Evolutionary conservation across 2,329 filamentous ascomycete genomes (phyloP).

Genomic region (Apiospora koreana): DNA sequence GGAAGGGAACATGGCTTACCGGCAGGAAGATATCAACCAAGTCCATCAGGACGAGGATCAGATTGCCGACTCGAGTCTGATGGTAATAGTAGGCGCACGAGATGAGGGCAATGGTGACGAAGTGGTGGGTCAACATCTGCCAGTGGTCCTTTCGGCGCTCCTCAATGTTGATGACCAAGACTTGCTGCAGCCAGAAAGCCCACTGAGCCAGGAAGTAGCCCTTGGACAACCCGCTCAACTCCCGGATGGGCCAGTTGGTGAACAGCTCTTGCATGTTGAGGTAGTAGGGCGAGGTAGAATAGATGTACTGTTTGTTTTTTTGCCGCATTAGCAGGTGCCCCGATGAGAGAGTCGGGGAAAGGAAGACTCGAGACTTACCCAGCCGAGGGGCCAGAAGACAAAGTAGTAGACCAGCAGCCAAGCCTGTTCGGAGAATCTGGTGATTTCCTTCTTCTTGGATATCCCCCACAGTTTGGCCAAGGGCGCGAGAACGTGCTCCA

Average conservation of each 20-base stretch:
- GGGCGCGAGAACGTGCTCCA: conserved; percentile 86
- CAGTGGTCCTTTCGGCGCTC: conserved; percentile 91
- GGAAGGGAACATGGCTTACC: conserved; percentile 51
- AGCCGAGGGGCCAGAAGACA: conserved; percentile 79
- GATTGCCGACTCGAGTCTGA: conserved; percentile 82
- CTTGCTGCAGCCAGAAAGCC: conserved; percentile 92
- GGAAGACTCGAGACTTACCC: conserved; percentile 58
- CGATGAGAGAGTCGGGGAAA: neutral
- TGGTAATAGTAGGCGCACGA: conserved; percentile 83
- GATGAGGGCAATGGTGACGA: conserved; percentile 83
- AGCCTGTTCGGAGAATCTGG: conserved; percentile 90
- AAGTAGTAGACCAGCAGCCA: conserved; percentile 87
- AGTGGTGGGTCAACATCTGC: conserved; percentile 95
- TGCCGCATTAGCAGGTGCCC: neutral
- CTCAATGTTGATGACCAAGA: conserved; percentile 92
- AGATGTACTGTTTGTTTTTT: conserved; percentile 77
- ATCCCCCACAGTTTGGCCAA: conserved; percentile 74
- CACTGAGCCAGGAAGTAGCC: conserved; percentile 89
- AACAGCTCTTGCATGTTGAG: conserved; percentile 77
- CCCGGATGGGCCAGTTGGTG: conserved; percentile 79
- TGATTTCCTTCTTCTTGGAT: conserved; percentile 71
- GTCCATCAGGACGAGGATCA: conserved; percentile 92
- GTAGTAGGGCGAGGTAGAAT: conserved; percentile 76
- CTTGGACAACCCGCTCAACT: conserved; percentile 75
- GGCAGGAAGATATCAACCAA: conserved; percentile 86